Conservation (phyloP, 2,329 filamentous ascomycete genomes). For the Zasmidium cellare region DNA sequence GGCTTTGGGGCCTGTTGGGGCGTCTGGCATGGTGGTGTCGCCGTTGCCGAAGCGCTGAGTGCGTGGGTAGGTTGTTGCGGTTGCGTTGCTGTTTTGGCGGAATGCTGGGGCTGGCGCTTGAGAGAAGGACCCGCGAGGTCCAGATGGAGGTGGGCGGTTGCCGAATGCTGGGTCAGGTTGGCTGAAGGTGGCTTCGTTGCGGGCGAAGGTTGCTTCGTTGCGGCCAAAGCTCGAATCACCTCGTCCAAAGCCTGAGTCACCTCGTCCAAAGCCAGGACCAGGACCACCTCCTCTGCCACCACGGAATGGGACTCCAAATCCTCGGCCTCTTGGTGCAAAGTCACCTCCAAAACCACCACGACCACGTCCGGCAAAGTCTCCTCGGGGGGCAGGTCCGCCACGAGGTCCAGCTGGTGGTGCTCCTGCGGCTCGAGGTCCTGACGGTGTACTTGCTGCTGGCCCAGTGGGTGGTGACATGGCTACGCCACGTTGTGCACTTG, state of each 20-base stretch:
- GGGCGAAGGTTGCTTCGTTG: constrained; percentile 8
- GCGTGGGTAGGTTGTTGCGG: constrained; percentile 47
- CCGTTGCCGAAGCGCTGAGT: constrained; percentile 45
- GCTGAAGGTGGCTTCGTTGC: constrained; percentile 14
- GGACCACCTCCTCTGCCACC: constrained; percentile 29
- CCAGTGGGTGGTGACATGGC: constrained; percentile 33
- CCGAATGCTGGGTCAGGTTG: constrained; percentile 5
- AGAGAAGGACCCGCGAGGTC: constrained; percentile 33
- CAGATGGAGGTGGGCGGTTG: constrained; percentile 30
- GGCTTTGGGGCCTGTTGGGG: constrained; percentile 28
- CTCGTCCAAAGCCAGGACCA: constrained; percentile 25
- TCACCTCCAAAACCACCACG: constrained; percentile 41
- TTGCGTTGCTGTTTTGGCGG: constrained; percentile 43
- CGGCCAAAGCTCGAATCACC: constrained; percentile 37
- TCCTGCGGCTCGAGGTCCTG: constrained; percentile 30
- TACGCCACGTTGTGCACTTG: constrained; percentile 22
- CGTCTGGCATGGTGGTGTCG: constrained; percentile 27
- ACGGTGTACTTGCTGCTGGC: constrained; percentile 33
- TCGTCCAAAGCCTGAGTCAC: constrained; percentile 35
- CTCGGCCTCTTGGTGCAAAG: constrained; percentile 28
- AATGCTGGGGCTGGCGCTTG: constrained; percentile 19
- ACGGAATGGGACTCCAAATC: constrained; percentile 36
- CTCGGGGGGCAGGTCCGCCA: constrained; percentile 38
- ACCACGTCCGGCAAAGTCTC: constrained; percentile 35
- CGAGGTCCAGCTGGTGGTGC: constrained; percentile 33